Conservation (phyloP, 2,329 filamentous ascomycete genomes). For the Microdochium bolleyi region DNA sequence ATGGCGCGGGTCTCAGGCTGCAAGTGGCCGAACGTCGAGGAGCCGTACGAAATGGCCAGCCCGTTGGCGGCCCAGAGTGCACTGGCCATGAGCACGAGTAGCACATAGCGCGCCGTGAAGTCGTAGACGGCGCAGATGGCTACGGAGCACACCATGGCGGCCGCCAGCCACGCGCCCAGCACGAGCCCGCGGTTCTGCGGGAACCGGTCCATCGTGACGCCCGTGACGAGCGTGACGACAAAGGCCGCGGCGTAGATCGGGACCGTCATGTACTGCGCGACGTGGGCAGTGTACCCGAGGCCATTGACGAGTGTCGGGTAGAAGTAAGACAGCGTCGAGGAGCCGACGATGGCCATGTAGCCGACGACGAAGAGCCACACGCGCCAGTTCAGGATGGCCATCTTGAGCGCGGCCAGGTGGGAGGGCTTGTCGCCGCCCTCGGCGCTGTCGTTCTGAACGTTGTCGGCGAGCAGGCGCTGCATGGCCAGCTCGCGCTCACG, state of each 20-base stretch:
- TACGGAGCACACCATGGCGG: slow-evolving; percentile 28
- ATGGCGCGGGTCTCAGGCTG: slow-evolving; percentile 40
- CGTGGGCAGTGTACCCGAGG: slow-evolving; percentile 35
- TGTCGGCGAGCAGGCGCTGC: slow-evolving; percentile 47
- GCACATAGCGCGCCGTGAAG: slow-evolving; percentile 42
- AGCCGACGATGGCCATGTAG: slow-evolving; percentile 33
- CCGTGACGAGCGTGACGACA: slow-evolving; percentile 34
- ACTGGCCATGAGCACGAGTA: slow-evolving; percentile 47
- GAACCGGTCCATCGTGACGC: slow-evolving; percentile 37
- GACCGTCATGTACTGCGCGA: slow-evolving; percentile 42
- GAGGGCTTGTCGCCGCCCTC: slow-evolving; percentile 52
- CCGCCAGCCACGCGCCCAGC: slow-evolving; percentile 37
- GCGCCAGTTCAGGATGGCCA: slow-evolving; percentile 26
- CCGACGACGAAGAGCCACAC: slow-evolving; percentile 30
- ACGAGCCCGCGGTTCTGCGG: slow-evolving; percentile 37
- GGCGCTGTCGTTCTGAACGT: slow-evolving; percentile 46
- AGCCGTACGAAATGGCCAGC: slow-evolving; percentile 40
- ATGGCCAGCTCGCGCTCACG: slow-evolving; percentile 54
- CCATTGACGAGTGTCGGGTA: slow-evolving; percentile 44
- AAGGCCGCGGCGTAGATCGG: slow-evolving; percentile 47
- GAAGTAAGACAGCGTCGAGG: slow-evolving; percentile 42
- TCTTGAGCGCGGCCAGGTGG: slow-evolving; percentile 13
- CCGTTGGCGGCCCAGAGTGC: slow-evolving; percentile 47
- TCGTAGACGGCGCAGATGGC: slow-evolving; percentile 36
- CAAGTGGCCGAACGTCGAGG: slow-evolving; percentile 41